Conservation (phyloP, 345 rosid genomes). For the Moringa oleifera region DNA sequence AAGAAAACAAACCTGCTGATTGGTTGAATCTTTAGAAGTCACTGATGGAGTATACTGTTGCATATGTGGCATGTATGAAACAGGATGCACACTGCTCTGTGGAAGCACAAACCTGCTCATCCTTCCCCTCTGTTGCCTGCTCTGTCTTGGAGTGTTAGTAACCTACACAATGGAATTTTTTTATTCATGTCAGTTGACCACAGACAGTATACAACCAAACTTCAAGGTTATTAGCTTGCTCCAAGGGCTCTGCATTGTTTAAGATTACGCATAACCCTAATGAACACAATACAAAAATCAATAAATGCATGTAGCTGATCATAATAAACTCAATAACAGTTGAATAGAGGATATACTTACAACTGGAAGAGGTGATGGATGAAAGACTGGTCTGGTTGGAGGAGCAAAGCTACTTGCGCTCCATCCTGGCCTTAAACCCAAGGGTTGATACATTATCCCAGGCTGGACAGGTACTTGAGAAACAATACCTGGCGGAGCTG, state of each 20-base stretch:
- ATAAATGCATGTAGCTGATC: too few relatives aligned
- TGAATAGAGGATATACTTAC: constrained; percentile 23
- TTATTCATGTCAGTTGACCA: neutral
- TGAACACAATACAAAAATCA: too few relatives aligned
- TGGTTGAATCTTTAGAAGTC: constrained; percentile 42
- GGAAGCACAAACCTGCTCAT: constrained; percentile 35
- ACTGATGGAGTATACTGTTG: constrained; percentile 35
- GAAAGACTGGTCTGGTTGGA: constrained; percentile 44
- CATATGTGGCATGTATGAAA: constrained; percentile 35
- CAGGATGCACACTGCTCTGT: constrained; percentile 29
- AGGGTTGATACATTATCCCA: constrained; percentile 50
- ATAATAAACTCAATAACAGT: neutral
- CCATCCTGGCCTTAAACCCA: constrained; percentile 58
- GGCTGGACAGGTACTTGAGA: constrained; percentile 45
- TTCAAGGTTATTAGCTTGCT: neutral
- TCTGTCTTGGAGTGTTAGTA: constrained; percentile 36
- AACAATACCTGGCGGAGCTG: constrained; percentile 46
- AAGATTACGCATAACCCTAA: too few relatives aligned
- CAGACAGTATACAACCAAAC: neutral
- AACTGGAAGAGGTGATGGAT: constrained; percentile 40
- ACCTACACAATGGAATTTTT: constrained; percentile 26
- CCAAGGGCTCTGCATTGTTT: neutral
- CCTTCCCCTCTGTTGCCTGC: constrained; percentile 44
- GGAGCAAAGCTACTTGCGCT: constrained; percentile 40
- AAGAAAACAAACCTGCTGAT: constrained; percentile 42